phyloP scores from a whole-genome alignment of 1,139 yeast genomes.

The Lodderomyces metapsilosis region DNA sequence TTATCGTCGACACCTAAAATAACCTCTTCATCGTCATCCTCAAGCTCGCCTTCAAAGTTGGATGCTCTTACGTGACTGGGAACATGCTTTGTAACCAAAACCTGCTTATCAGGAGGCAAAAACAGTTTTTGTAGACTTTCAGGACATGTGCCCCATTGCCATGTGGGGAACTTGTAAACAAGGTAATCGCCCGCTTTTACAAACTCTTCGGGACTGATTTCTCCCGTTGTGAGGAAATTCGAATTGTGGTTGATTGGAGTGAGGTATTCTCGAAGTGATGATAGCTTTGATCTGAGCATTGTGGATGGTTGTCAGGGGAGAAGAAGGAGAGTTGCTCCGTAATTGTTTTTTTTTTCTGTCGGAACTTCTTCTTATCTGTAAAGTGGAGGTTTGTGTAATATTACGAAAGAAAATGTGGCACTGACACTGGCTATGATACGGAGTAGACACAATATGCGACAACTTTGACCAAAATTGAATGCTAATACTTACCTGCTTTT shows the following conservation, averaged over 20 bases:
- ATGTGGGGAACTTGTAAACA: conserved; percentile 89
- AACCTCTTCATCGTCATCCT: conserved; percentile 35
- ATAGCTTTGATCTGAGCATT: conserved; percentile 63
- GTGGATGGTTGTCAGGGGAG: too few relatives aligned
- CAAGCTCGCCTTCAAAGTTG: conserved; percentile 41
- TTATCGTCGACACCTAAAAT: conserved; percentile 7
- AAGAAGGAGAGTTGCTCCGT: too few relatives aligned
- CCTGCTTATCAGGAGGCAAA: conserved; percentile 84
- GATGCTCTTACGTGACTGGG: conserved; percentile 80
- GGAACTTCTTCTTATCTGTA: too few relatives aligned
- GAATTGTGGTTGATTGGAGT: conserved; percentile 87
- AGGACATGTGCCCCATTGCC: conserved; percentile 88
- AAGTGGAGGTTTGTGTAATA: too few relatives aligned
- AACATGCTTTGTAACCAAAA: conserved; percentile 80
- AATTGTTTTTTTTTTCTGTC: neutral
- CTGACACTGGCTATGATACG: too few relatives aligned
- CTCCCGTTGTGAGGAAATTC: conserved; percentile 81
- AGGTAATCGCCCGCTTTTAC: conserved; percentile 91
- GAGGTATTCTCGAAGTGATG: conserved; percentile 84
- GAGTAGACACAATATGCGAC: too few relatives aligned
- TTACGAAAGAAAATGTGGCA: too few relatives aligned
- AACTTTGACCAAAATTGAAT: too few relatives aligned
- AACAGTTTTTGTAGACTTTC: conserved; percentile 61
- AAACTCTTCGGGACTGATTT: conserved; percentile 91
- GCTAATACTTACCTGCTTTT: too few relatives aligned